Evolutionary conservation across 768 basidiomycete species (phyloP).

Genomic region (Hydnomerulius pinastri): DNA sequence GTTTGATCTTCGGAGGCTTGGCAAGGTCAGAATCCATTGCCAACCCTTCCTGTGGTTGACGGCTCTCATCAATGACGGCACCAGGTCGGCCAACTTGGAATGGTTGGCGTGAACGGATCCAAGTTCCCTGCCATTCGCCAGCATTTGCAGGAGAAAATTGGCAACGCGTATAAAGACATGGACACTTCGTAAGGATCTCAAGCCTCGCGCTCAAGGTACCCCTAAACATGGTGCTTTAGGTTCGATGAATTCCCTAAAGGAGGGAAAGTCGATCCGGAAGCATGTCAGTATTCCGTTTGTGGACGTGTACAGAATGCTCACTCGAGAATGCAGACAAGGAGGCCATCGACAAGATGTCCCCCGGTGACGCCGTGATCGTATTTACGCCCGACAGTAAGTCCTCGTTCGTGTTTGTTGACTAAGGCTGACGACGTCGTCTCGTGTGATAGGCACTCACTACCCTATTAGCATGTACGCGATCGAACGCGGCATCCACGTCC

Average conservation of each 20-base stretch:
- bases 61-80: conserved; percentile 12
- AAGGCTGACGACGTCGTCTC: background rate
- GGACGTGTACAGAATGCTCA: conserved; percentile 5
- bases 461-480: conserved; percentile 86
- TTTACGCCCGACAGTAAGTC: conserved; percentile 88
- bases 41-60: background rate
- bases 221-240: conserved; percentile 34
- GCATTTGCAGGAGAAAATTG: conserved; percentile 84
- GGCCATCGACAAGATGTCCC: conserved; percentile 74
- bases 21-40: conserved; percentile 54
- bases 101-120: conserved; percentile 88
- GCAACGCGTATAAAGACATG: conserved; percentile 82
- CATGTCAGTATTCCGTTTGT: conserved; percentile 58
- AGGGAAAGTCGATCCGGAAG: conserved; percentile 68
- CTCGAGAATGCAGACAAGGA: conserved; percentile 60
- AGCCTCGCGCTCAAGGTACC: background rate
- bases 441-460: conserved; percentile 69
- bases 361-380: conserved; percentile 88
- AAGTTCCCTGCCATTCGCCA: conserved; percentile 86
- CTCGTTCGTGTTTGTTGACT: background rate
- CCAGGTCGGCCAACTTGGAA: conserved; percentile 71
- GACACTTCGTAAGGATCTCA: conserved; percentile 63
- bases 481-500: conserved; percentile 81
- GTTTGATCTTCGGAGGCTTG: conserved; percentile 84
- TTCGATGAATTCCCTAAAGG: conserved; percentile 82